Evolutionary conservation across 352 stramenopile species (phyloP), one percentile per base, ranked within the genome.

Genomic region (Phytophthora hybrid): DNA sequence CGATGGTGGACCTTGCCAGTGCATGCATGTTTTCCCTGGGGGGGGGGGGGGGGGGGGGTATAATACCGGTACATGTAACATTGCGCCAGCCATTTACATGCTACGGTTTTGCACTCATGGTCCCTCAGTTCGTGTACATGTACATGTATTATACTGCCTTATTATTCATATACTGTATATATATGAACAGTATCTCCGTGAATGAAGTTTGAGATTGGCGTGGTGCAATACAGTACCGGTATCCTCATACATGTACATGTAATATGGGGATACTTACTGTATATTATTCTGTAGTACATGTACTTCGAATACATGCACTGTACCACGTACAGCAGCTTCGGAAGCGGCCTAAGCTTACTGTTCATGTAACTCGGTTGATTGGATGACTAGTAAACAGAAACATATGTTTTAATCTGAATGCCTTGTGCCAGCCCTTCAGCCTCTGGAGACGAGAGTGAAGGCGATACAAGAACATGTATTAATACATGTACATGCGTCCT

Each of bases 161-260:
- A 23, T 26, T 26, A 26, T 26, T 26, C 1, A 26, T 26, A 26
- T 26, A 26, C 23, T n/a, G n/a, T n/a, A n/a, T n/a, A n/a, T n/a
- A n/a, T n/a, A n/a, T n/a, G n/a, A n/a, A n/a, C n/a, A n/a, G 23
- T 8, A 31, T 31, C 29, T 31, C 29, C 8, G 32, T 39, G 64
- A 66, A 66, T 71, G 7, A 19, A 60, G 44, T 59, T 66, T 60
- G 55, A 66, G 64, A 71, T 71, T 62, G 37, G 23, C 3, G 47
- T 52, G 44, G 44, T 14, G 21, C 41, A n/a, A 14, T 54, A 54
- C 44, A 52, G 11, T n/a, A 49, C 5, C 0, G 11, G 10, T 19
- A 49, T 31, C 26, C 26, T 3, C 26, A 31, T 31, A 26, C 23
- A 26, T 26, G 23, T 26, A 26, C 23, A 26, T 26, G 23, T 26